A percentile compares a stretch with the other conserved stretches of the same genome.
Evolutionary conservation across 768 basidiomycete species (phyloP).

Genomic region (Strobilomyces dryophilus): DNA sequence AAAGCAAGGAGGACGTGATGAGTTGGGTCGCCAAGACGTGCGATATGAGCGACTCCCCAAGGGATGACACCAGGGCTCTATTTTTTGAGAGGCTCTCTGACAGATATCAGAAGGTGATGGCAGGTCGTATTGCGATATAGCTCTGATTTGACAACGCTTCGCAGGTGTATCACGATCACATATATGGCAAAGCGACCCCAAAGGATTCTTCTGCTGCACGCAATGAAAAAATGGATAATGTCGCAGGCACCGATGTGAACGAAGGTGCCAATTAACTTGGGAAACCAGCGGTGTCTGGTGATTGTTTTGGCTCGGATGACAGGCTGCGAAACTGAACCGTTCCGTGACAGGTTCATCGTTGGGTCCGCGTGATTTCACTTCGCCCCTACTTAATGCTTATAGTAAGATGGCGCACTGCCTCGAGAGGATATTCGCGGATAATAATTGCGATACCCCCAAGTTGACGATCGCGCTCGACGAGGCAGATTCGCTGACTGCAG

Average conservation of each 20-base stretch:
- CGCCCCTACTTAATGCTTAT: not conserved
- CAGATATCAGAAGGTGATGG: constrained; percentile 1
- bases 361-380: not conserved
- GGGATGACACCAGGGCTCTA: not conserved
- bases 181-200: no score
- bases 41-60: not conserved
- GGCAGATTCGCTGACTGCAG: constrained; percentile 4
- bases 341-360: no score
- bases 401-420: not conserved
- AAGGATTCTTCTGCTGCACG: no score
- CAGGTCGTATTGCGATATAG: accelerated
- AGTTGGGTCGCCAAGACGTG: constrained; percentile 5
- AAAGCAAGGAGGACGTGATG: not conserved
- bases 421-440: not conserved
- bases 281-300: not conserved
- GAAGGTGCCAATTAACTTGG: not conserved
- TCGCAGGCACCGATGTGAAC: not conserved
- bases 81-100: not conserved
- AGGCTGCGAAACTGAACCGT: no score
- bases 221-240: not conserved
- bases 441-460: not conserved
- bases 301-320: not conserved
- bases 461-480: constrained; percentile 17
- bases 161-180: no score
- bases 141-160: not conserved